Evolutionary conservation across 2,329 filamentous ascomycete genomes (phyloP).

Genomic region (Fusarium anthophilum): DNA sequence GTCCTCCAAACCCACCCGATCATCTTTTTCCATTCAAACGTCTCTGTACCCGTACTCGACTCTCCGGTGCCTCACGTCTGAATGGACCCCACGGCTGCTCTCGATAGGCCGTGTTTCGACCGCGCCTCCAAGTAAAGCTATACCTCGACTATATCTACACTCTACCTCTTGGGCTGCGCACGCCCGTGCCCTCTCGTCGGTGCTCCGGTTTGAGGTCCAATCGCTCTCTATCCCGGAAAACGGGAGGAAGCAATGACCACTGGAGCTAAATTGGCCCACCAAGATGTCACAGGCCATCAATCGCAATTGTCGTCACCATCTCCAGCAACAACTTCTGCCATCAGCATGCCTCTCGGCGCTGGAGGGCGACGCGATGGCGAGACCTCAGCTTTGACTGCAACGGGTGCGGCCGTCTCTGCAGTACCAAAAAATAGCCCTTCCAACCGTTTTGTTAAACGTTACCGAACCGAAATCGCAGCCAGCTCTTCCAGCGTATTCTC

Average conservation of each 20-base stretch:
- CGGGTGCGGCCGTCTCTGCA: slow-evolving; percentile 20
- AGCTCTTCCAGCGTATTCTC: slow-evolving; percentile 80
- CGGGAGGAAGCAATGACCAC: slow-evolving; percentile 49
- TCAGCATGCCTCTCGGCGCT: slow-evolving; percentile 41
- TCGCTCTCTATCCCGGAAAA: slow-evolving; percentile 34
- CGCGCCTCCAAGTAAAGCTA: slow-evolving; percentile 39
- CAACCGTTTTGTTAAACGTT: slow-evolving; percentile 70
- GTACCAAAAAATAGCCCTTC: slow-evolving; percentile 17
- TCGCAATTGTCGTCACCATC: slow-evolving; percentile 40
- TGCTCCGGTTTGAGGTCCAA: slow-evolving; percentile 30
- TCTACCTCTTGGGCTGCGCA: slow-evolving; percentile 6
- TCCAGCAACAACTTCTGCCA: slow-evolving; percentile 40
- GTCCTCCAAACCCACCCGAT: slow-evolving; percentile 21
- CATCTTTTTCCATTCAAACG: slow-evolving; percentile 1
- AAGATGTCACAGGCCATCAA: slow-evolving; percentile 51
- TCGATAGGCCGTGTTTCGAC: slow-evolving; percentile 43
- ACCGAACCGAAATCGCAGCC: slow-evolving; percentile 83
- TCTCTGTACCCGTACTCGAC: slow-evolving; percentile 21
- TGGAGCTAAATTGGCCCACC: slow-evolving; percentile 49
- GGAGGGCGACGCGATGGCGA: slow-evolving; percentile 44
- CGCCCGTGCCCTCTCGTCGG: background rate
- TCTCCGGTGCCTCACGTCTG: slow-evolving; percentile 35
- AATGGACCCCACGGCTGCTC: slow-evolving; percentile 40
- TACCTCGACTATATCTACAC: background rate
- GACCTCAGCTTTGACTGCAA: slow-evolving; percentile 38